Conservation (phyloP, 371 early-diverging fungal genomes). For the Catenaria anguillulae region DNA sequence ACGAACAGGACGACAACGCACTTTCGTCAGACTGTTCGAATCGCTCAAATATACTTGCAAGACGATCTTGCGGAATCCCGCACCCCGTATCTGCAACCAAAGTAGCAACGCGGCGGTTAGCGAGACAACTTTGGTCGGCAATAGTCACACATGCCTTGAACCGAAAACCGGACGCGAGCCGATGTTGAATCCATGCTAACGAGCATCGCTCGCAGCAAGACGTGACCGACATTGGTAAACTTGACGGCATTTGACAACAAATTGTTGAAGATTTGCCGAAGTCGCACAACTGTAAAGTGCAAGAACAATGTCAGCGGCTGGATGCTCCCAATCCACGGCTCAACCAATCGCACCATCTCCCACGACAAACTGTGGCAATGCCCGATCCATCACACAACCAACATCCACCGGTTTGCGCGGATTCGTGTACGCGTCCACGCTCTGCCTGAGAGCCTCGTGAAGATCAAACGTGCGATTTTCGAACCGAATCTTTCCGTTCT, state of each 20-base stretch:
- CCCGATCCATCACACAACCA: not conserved
- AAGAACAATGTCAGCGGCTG: too few relatives aligned
- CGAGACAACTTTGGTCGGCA: not conserved
- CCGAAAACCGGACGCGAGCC: not conserved
- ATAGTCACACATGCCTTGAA: not conserved
- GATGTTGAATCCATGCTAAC: not conserved
- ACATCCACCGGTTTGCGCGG: constrained; percentile 1
- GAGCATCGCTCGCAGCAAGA: not conserved
- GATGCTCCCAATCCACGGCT: too few relatives aligned
- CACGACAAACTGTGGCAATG: not conserved
- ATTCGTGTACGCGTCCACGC: not conserved
- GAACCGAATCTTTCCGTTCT: too few relatives aligned
- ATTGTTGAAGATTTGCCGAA: constrained; percentile 6
- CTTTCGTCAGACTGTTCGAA: constrained; percentile 6
- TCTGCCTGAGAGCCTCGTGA: not conserved
- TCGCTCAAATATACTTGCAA: not conserved
- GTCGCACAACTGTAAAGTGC: not conserved
- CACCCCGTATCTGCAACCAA: not conserved
- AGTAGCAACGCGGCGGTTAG: not conserved
- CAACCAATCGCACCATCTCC: too few relatives aligned
- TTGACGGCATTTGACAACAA: constrained; percentile 7
- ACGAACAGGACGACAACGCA: too few relatives aligned
- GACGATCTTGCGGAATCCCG: not conserved
- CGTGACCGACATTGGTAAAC: not conserved
- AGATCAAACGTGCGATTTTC: not conserved